Percentiles rank a stretch among this genome's conserved stretches.
These are phyloP conservation scores for Edaphochlamys debaryana DNA, from an alignment of 139 green algal species.

Conservation along the genomic window DNA sequence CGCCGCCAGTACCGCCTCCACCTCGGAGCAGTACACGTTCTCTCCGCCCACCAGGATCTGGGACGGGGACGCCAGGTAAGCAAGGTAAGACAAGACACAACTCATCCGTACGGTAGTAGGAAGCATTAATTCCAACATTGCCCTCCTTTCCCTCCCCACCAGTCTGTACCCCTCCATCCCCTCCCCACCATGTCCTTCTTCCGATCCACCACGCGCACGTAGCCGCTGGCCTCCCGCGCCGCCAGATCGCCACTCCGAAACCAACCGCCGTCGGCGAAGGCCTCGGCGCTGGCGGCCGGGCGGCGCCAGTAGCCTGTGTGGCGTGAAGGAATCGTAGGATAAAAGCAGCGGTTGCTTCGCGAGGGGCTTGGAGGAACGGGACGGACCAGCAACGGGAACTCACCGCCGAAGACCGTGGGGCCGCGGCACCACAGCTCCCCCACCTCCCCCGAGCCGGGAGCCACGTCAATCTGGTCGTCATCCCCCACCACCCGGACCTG, in stretches of 20 bases:
- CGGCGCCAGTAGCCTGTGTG: constrained; percentile 53
- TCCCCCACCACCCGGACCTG: constrained; percentile 63
- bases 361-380: too few species aligned
- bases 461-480: constrained; percentile 49
- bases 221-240: constrained; percentile 53
- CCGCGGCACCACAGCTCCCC: constrained; percentile 82
- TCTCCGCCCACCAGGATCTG: constrained; percentile 80
- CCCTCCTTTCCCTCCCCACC: too few species aligned
- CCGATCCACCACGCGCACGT: constrained; percentile 86
- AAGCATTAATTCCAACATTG: neutral
- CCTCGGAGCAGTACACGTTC: constrained; percentile 92
- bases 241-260: constrained; percentile 87
- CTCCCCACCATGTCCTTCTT: constrained; percentile 89
- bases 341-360: too few species aligned
- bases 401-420: constrained; percentile 78
- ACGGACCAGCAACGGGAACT: too few species aligned
- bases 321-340: neutral
- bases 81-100: neutral
- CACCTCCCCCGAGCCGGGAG: constrained; percentile 59
- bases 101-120: too few species aligned
- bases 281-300: constrained; percentile 49
- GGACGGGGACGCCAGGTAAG: neutral
- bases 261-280: constrained; percentile 74
- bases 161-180: too few species aligned
- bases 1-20: constrained; percentile 82